Base-by-base conservation (phyloP, 306 rosid genomes). In the Amphicarpaea edgeworthii region DNA sequence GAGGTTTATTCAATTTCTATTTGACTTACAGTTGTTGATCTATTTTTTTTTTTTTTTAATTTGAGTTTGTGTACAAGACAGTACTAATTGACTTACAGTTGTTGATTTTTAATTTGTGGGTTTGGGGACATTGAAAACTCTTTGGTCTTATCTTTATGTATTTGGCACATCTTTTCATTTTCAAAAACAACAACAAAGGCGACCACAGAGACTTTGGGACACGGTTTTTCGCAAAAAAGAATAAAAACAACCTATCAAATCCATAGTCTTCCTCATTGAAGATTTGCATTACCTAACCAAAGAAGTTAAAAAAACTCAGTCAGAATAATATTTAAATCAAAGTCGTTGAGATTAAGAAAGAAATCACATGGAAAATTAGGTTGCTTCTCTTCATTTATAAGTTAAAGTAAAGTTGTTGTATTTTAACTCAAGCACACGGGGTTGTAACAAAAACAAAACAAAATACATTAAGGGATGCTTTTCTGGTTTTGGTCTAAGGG, bases 241-340 rank as follows among this genome's bases (percentile, higher is more conserved):
- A 68, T 28, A 28, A 2, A 34, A 46, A 9, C 51, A 50, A 11
- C 9, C 6, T n/a, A 19, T 32, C 19, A 17, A 57, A 68, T 16
- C 61, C 8, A 1, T 10, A 8, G 2, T 40, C 12, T 37, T 61
- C 60, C 14, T 2, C n/a, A 6, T 5, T 73, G 41, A 45, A 43
- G 15, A 20, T 45, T 60, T 76, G 62, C 12, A 12, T 34, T 70
- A 82, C 71, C 78, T 54, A 77, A 63, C 70, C 30, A 17, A 45
- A 32, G 30, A 62, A 78, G 14, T 46, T 6, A 43, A 4, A n/a
- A 4, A n/a, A 1, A 21, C 6, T 2, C 21, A 12, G 40, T 40
- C 45, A 26, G 8, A 17, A 12, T 12, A 69, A 2, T 30, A 47
- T 69, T 47, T 69, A 16, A 49, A 16, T 47, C 10, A 42, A 46